phyloP scores from a whole-genome alignment of 1,284 basidiomycete genomes.

The Pulveroboletus sp. region DNA sequence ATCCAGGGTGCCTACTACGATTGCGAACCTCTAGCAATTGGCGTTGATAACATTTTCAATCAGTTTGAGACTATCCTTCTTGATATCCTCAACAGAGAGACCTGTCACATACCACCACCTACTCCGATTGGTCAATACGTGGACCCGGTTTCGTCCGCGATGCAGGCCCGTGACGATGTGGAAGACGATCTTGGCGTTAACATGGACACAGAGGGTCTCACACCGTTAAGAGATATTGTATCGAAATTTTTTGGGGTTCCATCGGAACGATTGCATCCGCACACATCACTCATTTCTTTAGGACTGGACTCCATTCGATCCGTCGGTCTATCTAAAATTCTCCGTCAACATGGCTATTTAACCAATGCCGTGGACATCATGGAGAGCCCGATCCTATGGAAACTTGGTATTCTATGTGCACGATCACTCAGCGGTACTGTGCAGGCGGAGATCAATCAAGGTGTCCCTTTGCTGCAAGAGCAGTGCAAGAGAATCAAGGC shows the following conservation, averaged over 20 bases:
- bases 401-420: constrained; percentile 2
- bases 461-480: constrained; percentile 4
- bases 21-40: constrained; percentile 3
- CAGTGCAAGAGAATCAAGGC: constrained; percentile 13
- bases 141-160: neutral
- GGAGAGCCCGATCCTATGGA: constrained; percentile 13
- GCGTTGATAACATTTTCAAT: constrained; percentile 15
- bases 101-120: neutral
- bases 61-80: constrained; percentile 23
- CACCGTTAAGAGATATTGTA: constrained; percentile 28
- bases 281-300: constrained; percentile 42
- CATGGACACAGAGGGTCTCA: constrained; percentile 10
- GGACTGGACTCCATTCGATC: constrained; percentile 49
- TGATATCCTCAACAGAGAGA: constrained; percentile 4
- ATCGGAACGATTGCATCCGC: constrained; percentile 24
- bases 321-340: constrained; percentile 38
- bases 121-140: neutral
- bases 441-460: constrained; percentile 3
- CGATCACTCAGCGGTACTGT: neutral
- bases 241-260: constrained; percentile 38
- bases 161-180: neutral
- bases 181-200: constrained; percentile 3
- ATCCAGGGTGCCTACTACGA: constrained; percentile 19
- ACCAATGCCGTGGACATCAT: constrained; percentile 38
- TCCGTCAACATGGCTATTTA: constrained; percentile 33